Evolutionary conservation across 768 basidiomycete species (phyloP).

Genomic region (Psilocybe azurescens): DNA sequence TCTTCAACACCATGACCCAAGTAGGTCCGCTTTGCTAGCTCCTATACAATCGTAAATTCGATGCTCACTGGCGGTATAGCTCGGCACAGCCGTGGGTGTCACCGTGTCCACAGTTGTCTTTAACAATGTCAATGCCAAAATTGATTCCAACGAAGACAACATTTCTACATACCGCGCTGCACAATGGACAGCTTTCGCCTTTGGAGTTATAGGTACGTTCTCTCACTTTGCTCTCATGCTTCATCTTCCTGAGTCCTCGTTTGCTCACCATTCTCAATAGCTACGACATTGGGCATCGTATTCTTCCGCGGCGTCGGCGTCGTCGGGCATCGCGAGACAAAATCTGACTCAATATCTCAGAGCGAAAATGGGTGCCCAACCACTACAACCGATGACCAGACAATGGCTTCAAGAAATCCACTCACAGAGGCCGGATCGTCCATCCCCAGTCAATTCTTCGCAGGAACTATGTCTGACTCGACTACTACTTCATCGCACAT

Average conservation of each 20-base stretch:
- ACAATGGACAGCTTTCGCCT: constrained; percentile 68
- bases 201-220: constrained; percentile 58
- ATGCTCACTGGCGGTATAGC: constrained; percentile 34
- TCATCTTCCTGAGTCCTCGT: no score
- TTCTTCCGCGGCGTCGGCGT: constrained; percentile 36
- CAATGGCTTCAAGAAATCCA: not conserved
- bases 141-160: constrained; percentile 35
- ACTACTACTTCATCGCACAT: not conserved
- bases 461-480: not conserved
- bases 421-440: constrained; percentile 1
- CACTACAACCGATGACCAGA: not conserved
- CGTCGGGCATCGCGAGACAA: constrained; percentile 21
- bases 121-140: constrained; percentile 48
- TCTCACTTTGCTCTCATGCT: not conserved
- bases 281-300: constrained; percentile 26
- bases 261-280: constrained; percentile 8
- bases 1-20: constrained; percentile 84
- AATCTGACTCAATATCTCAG: not conserved
- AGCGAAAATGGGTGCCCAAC: not conserved
- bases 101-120: constrained; percentile 77
- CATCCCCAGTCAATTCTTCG: not conserved
- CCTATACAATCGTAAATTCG: no score
- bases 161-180: constrained; percentile 65
- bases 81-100: constrained; percentile 73
- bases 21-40: constrained; percentile 33